Percentiles rank a stretch among this genome's conserved stretches.
Conservation (phyloP, 2,329 filamentous ascomycete species). For the Hypoxylon sp. region DNA sequence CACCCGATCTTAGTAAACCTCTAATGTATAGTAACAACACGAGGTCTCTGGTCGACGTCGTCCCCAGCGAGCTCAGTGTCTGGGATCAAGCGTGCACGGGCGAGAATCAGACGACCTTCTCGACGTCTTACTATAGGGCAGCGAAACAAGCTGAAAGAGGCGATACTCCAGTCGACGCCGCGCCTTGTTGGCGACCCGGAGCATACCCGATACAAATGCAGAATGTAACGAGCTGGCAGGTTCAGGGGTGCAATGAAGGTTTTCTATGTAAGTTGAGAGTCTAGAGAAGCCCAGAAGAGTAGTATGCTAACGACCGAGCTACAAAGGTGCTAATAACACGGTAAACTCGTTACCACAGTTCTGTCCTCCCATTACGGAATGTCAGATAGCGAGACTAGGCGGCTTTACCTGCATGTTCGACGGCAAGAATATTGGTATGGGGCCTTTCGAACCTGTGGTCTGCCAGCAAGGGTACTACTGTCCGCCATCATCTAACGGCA, state of each 20-base stretch:
- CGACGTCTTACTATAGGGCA: conserved; percentile 57
- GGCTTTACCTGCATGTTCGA: conserved; percentile 52
- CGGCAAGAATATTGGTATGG: conserved; percentile 57
- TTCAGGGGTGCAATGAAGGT: conserved; percentile 56
- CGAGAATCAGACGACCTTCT: conserved; percentile 57
- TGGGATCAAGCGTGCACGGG: conserved; percentile 59
- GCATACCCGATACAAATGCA: conserved; percentile 59
- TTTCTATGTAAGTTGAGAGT: conserved; percentile 56
- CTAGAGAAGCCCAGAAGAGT: neutral
- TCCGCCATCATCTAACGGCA: conserved; percentile 54
- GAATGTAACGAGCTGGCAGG: conserved; percentile 53
- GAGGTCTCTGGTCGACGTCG: conserved; percentile 46
- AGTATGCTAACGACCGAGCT: conserved; percentile 24
- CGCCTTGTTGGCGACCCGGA: conserved; percentile 56
- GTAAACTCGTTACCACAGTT: conserved; percentile 61
- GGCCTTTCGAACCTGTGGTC: conserved; percentile 63
- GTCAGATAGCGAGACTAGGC: conserved; percentile 54
- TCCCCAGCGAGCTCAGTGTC: conserved; percentile 47
- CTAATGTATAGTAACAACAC: conserved; percentile 49
- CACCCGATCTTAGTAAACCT: conserved; percentile 50
- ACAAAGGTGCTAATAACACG: conserved; percentile 61
- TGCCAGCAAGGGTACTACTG: conserved; percentile 65
- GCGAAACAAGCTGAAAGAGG: conserved; percentile 43
- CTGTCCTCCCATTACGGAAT: conserved; percentile 56
- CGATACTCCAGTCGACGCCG: conserved; percentile 53